phyloP scores from a whole-genome alignment of 176 grass and related monocot species.

The Pontederia crassipes region DNA sequence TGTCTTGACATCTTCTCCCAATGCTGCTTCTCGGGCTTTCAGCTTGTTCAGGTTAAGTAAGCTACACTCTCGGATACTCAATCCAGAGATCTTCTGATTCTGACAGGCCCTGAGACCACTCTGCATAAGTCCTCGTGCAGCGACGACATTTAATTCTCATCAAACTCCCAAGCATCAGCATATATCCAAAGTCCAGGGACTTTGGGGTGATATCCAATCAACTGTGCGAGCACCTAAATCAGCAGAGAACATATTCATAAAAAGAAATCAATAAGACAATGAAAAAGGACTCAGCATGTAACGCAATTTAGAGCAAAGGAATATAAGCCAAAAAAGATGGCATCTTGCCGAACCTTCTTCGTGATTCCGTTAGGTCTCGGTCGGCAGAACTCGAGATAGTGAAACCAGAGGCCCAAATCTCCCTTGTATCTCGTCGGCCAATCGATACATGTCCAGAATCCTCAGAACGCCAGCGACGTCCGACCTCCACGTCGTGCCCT shows the following conservation, averaged over 20 bases:
- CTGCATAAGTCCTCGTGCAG: slow-evolving; percentile 86
- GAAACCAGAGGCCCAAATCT: slow-evolving; percentile 85
- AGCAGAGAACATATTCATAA: background rate
- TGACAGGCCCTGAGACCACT: slow-evolving; percentile 75
- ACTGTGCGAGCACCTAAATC: slow-evolving; percentile 49
- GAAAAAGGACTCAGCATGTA: background rate
- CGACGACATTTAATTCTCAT: slow-evolving; percentile 75
- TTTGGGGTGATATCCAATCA: slow-evolving; percentile 72
- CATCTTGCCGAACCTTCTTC: slow-evolving; percentile 48
- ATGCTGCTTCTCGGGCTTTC: slow-evolving; percentile 62
- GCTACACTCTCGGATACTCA: slow-evolving; percentile 89
- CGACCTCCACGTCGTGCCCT: slow-evolving; percentile 36
- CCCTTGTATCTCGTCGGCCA: slow-evolving; percentile 67
- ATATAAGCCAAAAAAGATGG: background rate
- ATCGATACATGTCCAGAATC: slow-evolving; percentile 52
- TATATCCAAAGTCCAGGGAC: slow-evolving; percentile 96
- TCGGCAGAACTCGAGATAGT: slow-evolving; percentile 77
- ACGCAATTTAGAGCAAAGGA: background rate
- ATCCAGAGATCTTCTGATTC: slow-evolving; percentile 90
- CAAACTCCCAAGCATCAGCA: slow-evolving; percentile 93
- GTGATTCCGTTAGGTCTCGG: slow-evolving; percentile 55
- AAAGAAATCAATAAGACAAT: background rate
- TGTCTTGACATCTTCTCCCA: slow-evolving; percentile 66
- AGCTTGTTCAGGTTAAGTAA: slow-evolving; percentile 96
- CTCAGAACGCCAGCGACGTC: slow-evolving; percentile 45